Percentiles rank a stretch among this genome's conserved stretches.
phyloP scores from a whole-genome alignment of 2,329 filamentous ascomycete species.

The Sarocladium brachiariae region DNA sequence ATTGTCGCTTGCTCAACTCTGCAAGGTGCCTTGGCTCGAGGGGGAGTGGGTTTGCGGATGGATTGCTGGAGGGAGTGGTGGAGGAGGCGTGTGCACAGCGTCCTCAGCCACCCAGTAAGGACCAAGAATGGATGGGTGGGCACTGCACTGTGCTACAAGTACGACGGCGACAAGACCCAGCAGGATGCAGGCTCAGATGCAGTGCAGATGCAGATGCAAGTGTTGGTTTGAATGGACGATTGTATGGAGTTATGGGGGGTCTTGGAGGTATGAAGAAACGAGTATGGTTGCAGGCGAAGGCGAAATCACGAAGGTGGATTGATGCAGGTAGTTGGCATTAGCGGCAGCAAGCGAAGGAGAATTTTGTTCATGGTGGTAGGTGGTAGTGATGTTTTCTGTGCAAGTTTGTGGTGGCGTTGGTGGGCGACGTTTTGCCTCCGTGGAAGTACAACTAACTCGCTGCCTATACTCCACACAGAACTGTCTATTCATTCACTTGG shows the following conservation, averaged over 20 bases:
- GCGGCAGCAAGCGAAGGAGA: neutral
- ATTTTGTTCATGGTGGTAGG: neutral
- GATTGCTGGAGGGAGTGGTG: constrained; percentile 1
- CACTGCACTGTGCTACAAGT: constrained; percentile 6
- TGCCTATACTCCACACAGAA: no score
- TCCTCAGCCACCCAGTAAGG: no score
- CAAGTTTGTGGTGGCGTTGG: no score
- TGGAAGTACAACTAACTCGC: no score
- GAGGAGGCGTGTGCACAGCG: no score
- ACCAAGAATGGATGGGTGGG: neutral
- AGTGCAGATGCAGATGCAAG: constrained; percentile 5
- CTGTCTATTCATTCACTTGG: no score
- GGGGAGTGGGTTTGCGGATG: neutral
- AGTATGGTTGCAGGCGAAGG: neutral
- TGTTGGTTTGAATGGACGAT: neutral
- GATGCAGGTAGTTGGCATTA: neutral
- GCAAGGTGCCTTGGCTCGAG: constrained; percentile 3
- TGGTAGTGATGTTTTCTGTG: neutral
- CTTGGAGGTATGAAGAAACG: neutral
- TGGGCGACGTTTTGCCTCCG: no score
- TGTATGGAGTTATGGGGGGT: no score
- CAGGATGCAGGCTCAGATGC: neutral
- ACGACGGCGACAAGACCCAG: no score
- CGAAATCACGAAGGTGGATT: neutral
- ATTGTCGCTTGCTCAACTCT: constrained; percentile 8